Evolutionary conservation across 2,329 filamentous ascomycete genomes (phyloP).

Genomic region (Penicillium palitans): DNA sequence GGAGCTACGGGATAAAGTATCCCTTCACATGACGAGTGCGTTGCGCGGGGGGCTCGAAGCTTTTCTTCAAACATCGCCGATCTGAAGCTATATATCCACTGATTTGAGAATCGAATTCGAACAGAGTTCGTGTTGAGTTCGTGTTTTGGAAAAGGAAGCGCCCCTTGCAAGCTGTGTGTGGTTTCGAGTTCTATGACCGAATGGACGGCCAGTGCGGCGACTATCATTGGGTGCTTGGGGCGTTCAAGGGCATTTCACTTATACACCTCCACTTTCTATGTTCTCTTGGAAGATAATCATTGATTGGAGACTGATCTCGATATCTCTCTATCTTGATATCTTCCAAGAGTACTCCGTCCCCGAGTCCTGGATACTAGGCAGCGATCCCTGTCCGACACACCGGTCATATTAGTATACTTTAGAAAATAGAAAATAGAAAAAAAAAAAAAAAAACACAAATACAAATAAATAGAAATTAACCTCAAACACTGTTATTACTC

Average conservation of each 20-base stretch:
- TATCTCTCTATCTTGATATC: neutral
- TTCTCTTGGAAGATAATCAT: neutral
- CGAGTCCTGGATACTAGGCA: neutral
- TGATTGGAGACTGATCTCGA: neutral
- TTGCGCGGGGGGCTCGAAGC: neutral
- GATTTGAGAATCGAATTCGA: constrained; percentile 8
- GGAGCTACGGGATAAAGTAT: neutral
- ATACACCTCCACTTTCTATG: constrained; percentile 1
- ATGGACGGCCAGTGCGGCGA: neutral
- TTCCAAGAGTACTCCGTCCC: neutral
- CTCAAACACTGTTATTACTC: neutral
- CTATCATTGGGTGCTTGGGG: constrained; percentile 9
- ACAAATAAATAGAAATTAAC: neutral
- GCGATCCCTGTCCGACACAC: neutral
- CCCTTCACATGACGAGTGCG: constrained; percentile 1
- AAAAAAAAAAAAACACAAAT: too few species aligned
- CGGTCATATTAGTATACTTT: neutral
- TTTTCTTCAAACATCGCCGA: neutral
- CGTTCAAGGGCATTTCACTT: neutral
- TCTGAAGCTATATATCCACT: neutral
- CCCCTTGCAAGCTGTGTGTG: constrained; percentile 18
- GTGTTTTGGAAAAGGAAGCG: neutral
- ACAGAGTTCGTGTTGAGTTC: constrained; percentile 7
- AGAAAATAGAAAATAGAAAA: too few species aligned
- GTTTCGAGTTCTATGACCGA: neutral